Base-by-base conservation (phyloP, 2,329 filamentous ascomycete genomes). In the Calycina marina region DNA sequence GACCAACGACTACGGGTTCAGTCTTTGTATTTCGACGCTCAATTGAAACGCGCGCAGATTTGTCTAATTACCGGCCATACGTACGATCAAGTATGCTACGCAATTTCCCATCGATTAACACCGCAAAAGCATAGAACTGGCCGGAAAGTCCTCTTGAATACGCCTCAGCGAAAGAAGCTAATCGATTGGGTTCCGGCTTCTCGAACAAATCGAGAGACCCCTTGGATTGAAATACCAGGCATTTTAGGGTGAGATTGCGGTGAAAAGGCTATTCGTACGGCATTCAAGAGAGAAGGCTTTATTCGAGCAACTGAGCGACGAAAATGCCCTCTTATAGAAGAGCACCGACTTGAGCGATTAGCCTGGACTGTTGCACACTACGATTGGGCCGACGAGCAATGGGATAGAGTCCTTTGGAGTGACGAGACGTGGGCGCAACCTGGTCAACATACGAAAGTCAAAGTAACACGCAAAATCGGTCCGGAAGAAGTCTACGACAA, bases 241-340 rank as follows among this genome's bases (percentile, higher is more conserved):
- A 6, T 22, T n/a, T 22, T 22, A n/a, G 18, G 18, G 6, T 22
- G 18, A 6, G 18, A 22, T 22, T 4, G n/a, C n/a, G n/a, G n/a
- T n/a, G n/a, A n/a, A n/a, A n/a, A n/a, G n/a, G n/a, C n/a, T n/a
- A n/a, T n/a, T n/a, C n/a, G n/a, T n/a, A n/a, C n/a, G n/a, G n/a
- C n/a, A 5, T 43, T 40, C 18, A 37, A 41, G 18, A 31, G 31
- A 18, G 36, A 44, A 31, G 42, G 38, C 2, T n/a, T n/a, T n/a
- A n/a, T n/a, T n/a, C n/a, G n/a, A n/a, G n/a, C n/a, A n/a, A n/a
- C 27, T 22, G 18, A 6, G 18, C 18, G 18, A 6, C 18, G n/a
- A 22, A 22, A 22, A 22, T n/a, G 6, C n/a, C 18, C 18, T 22
- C 18, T 22, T n/a, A 6, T 22, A 6, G 3, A 30, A 29, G 22